A percentile compares a stretch with the other conserved stretches of the same genome.
phyloP scores from a whole-genome alignment of 2,329 filamentous ascomycete genomes.

The Zymoseptoria ardabiliae region DNA sequence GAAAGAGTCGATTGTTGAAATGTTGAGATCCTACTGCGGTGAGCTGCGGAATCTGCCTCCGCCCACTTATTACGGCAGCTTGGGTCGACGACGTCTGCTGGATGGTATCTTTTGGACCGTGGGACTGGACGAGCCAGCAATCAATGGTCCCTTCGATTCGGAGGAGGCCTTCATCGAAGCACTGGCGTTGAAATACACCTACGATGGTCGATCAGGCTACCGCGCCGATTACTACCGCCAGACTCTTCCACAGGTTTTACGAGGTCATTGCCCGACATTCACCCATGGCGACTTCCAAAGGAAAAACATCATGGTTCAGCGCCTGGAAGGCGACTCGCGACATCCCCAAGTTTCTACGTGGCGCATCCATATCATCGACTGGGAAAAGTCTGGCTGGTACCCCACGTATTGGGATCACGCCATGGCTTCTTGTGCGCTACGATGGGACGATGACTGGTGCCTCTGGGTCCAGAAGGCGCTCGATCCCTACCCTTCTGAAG shows the following conservation, averaged over 20 bases:
- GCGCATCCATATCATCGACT: slow-evolving; percentile 1
- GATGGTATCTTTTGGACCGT: neutral
- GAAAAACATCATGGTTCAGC: slow-evolving; percentile 1
- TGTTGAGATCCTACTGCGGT: neutral
- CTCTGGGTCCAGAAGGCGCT: neutral
- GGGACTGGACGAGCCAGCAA: neutral
- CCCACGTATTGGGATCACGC: slow-evolving; percentile 4
- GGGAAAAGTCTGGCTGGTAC: slow-evolving; percentile 2
- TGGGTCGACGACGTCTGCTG: slow-evolving; percentile 1
- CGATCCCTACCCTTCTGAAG: neutral
- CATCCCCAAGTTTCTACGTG: neutral
- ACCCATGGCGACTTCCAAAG: slow-evolving; percentile 1
- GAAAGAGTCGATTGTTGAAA: neutral
- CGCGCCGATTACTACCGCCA: slow-evolving; percentile 1
- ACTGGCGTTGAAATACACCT: neutral
- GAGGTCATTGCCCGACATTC: neutral
- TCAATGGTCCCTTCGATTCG: slow-evolving; percentile 2
- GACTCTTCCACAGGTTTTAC: neutral
- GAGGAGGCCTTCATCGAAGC: neutral
- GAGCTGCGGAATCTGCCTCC: neutral
- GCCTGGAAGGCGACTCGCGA: neutral
- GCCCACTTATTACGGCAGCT: slow-evolving; percentile 1
- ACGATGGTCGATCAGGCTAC: neutral
- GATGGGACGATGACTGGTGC: neutral
- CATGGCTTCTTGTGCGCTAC: neutral